Evolutionary conservation across 768 basidiomycete species (phyloP).

Genomic region (Tricholoma furcatifolium): DNA sequence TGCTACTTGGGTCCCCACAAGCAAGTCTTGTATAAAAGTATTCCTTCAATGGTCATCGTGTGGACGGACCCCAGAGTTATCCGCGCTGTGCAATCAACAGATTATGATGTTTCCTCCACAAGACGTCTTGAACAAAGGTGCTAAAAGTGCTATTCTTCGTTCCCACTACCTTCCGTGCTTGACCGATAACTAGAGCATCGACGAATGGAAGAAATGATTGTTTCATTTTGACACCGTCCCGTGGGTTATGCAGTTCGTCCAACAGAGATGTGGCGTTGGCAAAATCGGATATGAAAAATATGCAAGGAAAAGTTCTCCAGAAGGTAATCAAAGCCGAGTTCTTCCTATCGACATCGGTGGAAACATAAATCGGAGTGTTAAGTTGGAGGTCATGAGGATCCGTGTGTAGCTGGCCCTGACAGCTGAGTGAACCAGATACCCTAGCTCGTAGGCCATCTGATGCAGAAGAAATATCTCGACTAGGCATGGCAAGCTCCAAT

Average conservation of each 20-base stretch:
- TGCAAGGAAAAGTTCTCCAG: conserved; percentile 59
- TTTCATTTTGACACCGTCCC: conserved; percentile 49
- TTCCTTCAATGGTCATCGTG: background rate
- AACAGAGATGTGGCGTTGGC: conserved; percentile 26
- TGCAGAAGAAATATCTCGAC: background rate
- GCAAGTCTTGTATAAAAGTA: no score
- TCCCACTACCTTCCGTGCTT: conserved; percentile 57
- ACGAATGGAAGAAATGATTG: conserved; percentile 58
- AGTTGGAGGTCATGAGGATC: conserved; percentile 28
- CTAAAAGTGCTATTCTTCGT: conserved; percentile 80
- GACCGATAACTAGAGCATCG: conserved; percentile 68
- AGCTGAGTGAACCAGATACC: conserved; percentile 22
- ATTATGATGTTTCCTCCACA: conserved; percentile 62
- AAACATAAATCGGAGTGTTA: conserved; percentile 63
- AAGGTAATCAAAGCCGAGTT: conserved; percentile 47
- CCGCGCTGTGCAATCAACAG: conserved; percentile 50
- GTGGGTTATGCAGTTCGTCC: conserved; percentile 35
- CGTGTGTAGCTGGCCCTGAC: conserved; percentile 39
- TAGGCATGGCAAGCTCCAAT: conserved; percentile 23
- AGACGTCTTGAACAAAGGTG: conserved; percentile 60
- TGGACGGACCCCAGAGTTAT: conserved; percentile 15
- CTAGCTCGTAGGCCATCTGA: background rate
- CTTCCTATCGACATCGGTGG: conserved; percentile 50
- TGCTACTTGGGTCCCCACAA: background rate
- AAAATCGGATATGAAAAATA: conserved; percentile 59